phyloP scores from a whole-genome alignment of 306 rosid species.

The Ormosia semicastrata region DNA sequence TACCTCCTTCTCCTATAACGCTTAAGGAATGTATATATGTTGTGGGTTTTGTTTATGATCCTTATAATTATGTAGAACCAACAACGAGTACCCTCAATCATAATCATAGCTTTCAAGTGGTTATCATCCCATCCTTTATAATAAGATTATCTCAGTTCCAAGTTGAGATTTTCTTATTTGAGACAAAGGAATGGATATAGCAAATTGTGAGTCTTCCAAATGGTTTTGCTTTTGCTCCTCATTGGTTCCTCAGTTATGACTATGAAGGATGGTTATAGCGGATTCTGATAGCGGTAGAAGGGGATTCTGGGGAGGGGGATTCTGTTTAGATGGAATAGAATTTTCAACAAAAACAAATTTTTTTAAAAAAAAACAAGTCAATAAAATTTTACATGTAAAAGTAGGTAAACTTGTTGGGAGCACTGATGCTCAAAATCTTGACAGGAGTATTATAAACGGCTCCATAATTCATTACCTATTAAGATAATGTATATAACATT shows the following conservation, averaged over 20 bases:
- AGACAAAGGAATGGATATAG: background rate
- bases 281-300: too few species aligned
- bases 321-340: too few species aligned
- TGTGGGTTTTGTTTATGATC: background rate
- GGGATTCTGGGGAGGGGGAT: too few species aligned
- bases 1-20: background rate
- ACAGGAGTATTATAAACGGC: too few species aligned
- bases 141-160: background rate
- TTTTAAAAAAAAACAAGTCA: too few species aligned
- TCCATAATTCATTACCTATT: too few species aligned
- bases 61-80: background rate
- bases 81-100: background rate
- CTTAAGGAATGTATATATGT: background rate
- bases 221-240: slow-evolving; percentile 30
- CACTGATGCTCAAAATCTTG: too few species aligned
- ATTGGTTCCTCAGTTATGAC: slow-evolving; percentile 15
- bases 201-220: background rate
- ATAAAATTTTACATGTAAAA: too few species aligned
- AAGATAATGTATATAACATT: too few species aligned
- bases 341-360: too few species aligned
- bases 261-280: background rate
- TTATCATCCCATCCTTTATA: slow-evolving; percentile 7
- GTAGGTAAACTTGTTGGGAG: too few species aligned
- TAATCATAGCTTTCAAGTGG: background rate
- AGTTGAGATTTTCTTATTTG: background rate